Base-by-base conservation (phyloP, 768 basidiomycete species). In the Nidula microcarpa region DNA sequence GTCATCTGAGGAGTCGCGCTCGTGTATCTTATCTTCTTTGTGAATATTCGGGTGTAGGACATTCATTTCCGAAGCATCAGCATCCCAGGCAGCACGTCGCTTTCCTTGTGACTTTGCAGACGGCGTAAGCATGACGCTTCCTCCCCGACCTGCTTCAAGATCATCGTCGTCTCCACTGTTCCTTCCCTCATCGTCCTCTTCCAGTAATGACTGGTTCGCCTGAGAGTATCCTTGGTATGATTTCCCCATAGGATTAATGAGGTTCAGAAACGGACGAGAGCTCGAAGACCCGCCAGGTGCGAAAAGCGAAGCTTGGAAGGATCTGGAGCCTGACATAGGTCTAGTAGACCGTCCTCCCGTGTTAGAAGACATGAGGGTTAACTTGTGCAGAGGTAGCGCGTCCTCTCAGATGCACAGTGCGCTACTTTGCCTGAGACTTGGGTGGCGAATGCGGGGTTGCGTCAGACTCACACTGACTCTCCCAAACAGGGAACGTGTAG, bases 191-290 rank as follows among this genome's bases (percentile, higher is more conserved):
- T 87, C 85, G 36, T 89, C 87, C 64, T 92, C 90, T 60, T 91
- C 86, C 14, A 80, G 68, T 2, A 87, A 71, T 32, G 82, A 86
- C 64, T 89, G 87, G 63, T 77, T 84, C 33, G 88, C 87, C 57
- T 84, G 87, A 14, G 76, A 74, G 65, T 94, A 94, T 6, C 89
- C 91, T 56, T 85, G 84, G 64, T 91, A 84, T 33, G 77, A 70
- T 57, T 83, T 80, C 56, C 81, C 82, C 77, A 89, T 86, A 36
- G 91, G 89, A 65, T 92, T 93, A 35, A 94, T 74, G 79, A 89
- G 83, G 68, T 82, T 84, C 60, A 92, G 83, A 62, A 93, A 91
- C 1, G 89, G 86, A 33, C 86, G 82, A 34, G 89, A 90, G 62
- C 72, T 78, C 33, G 86, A 81, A n/a, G 73, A 72, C 17, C 68